Percentiles rank a stretch among this genome's conserved stretches.
Evolutionary conservation across 208 protist species (phyloP).

Genomic region (Leishmania tarentolae): DNA sequence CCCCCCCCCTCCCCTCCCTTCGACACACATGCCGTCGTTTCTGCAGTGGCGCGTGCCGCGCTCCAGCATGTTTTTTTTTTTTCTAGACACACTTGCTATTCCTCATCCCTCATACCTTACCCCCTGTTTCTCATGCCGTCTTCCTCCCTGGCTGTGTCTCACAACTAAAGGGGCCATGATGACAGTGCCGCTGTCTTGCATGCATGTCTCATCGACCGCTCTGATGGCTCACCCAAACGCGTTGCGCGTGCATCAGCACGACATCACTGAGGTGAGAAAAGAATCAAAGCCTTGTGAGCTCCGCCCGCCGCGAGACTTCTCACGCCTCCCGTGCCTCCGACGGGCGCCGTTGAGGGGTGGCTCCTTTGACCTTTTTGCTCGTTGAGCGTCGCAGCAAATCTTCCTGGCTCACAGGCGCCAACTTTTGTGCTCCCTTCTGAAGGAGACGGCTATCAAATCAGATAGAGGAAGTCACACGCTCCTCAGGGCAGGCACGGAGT

Average conservation of each 20-base stretch:
- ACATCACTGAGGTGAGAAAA: too few relatives aligned
- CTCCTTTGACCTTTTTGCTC: background rate
- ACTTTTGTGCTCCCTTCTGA: background rate
- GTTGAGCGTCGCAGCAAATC: background rate
- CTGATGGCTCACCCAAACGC: too few relatives aligned
- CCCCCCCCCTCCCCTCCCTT: too few relatives aligned
- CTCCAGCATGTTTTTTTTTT: conserved; percentile 6
- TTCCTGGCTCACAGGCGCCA: background rate
- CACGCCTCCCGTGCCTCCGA: background rate
- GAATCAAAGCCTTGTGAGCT: too few relatives aligned
- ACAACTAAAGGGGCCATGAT: too few relatives aligned
- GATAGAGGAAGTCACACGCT: background rate
- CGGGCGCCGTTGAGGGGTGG: background rate
- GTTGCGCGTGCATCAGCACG: too few relatives aligned
- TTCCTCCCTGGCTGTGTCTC: too few relatives aligned
- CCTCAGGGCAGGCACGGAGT: background rate
- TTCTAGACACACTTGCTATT: conserved; percentile 1
- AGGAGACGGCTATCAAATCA: background rate
- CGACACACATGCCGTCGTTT: background rate
- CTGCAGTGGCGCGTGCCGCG: background rate
- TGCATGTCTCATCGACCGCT: too few relatives aligned
- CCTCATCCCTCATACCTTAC: background rate
- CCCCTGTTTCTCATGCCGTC: background rate
- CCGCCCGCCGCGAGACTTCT: too few relatives aligned
- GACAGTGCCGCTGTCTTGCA: too few relatives aligned